Percentiles rank a stretch among this genome's conserved stretches.
phyloP scores from a whole-genome alignment of 2,329 filamentous ascomycete species.

The Trichoderma oligosporum region DNA sequence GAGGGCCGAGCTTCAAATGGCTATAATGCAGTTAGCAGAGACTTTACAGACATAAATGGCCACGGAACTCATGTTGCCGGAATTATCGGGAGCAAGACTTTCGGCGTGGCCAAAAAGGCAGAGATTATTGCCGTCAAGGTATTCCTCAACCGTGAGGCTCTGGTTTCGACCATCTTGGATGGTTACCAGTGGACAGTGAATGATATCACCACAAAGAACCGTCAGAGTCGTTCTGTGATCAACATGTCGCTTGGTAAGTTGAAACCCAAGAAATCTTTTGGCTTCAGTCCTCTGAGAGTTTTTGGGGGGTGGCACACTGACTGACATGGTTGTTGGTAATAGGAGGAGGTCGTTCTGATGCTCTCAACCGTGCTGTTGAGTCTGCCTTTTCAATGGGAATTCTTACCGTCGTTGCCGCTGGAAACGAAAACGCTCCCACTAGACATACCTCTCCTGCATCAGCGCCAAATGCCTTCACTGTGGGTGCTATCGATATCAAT shows the following conservation, averaged over 20 bases:
- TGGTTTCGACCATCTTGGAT: conserved; percentile 26
- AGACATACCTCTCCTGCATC: conserved; percentile 44
- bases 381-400: conserved; percentile 45
- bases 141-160: conserved; percentile 29
- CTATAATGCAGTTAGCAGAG: conserved; percentile 34
- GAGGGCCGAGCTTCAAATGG: conserved; percentile 40
- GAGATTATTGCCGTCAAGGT: conserved; percentile 43
- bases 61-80: conserved; percentile 49
- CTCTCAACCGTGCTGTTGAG: conserved; percentile 54
- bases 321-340: neutral
- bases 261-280: neutral
- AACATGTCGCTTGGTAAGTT: conserved; percentile 46
- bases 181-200: conserved; percentile 29
- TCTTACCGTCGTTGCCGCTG: conserved; percentile 43
- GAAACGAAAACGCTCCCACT: neutral
- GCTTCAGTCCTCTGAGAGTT: no score
- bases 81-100: conserved; percentile 42
- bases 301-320: neutral
- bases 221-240: conserved; percentile 40
- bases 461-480: conserved; percentile 46
- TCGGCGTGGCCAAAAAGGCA: conserved; percentile 44
- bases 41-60: conserved; percentile 37
- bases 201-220: conserved; percentile 21
- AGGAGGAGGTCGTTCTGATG: conserved; percentile 39
- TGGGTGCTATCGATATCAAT: conserved; percentile 42